These are phyloP conservation scores for Butyriboletus appendiculatus DNA, from an alignment of 1,284 basidiomycete species.

Conservation along the genomic window DNA sequence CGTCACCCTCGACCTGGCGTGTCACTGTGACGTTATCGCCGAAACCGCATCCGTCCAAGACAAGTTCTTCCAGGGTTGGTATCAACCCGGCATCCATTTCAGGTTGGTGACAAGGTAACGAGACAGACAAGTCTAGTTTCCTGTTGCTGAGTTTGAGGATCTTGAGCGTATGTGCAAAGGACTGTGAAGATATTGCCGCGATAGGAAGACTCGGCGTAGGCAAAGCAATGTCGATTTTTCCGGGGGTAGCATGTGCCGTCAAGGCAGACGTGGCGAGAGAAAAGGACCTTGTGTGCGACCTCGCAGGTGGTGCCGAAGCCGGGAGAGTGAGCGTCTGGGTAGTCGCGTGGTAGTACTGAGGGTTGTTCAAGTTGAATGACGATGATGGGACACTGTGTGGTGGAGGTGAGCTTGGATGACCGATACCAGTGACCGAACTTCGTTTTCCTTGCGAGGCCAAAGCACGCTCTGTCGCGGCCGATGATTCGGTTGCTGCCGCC, in stretches of 20 bases:
- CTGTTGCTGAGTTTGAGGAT: slow-evolving; percentile 64
- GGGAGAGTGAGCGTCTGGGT: slow-evolving; percentile 66
- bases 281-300: slow-evolving; percentile 61
- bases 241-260: slow-evolving; percentile 19
- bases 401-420: slow-evolving; percentile 26
- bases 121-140: slow-evolving; percentile 62
- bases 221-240: slow-evolving; percentile 52
- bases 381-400: slow-evolving; percentile 18
- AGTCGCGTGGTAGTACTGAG: slow-evolving; percentile 58
- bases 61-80: slow-evolving; percentile 68
- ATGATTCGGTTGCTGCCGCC: slow-evolving; percentile 42
- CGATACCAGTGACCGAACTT: slow-evolving; percentile 18
- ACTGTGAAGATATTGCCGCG: slow-evolving; percentile 54
- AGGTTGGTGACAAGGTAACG: slow-evolving; percentile 44
- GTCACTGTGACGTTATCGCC: slow-evolving; percentile 53
- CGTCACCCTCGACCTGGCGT: slow-evolving; percentile 29
- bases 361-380: slow-evolving; percentile 43
- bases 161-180: slow-evolving; percentile 60
- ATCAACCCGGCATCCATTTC: slow-evolving; percentile 45
- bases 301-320: slow-evolving; percentile 53
- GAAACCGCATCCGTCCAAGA: slow-evolving; percentile 69
- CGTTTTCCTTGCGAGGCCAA: slow-evolving; percentile 17
- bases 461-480: slow-evolving; percentile 16
- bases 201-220: slow-evolving; percentile 71
- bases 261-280: slow-evolving; percentile 47